phyloP scores from a whole-genome alignment of 306 rosid species.

The Gynostemma pentaphyllum region DNA sequence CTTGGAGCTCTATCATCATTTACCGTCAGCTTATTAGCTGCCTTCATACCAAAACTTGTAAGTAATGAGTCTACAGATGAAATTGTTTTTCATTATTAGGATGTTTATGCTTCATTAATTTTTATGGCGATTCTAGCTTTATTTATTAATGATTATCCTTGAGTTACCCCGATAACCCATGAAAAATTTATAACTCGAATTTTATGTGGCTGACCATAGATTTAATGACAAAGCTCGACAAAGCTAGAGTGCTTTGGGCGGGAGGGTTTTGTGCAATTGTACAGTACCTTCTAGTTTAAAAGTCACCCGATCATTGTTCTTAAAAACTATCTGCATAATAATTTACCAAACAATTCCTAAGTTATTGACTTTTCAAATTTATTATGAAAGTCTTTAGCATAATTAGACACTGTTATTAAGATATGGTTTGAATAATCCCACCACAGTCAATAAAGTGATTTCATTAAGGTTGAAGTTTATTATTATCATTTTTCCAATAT shows the following conservation, averaged over 20 bases:
- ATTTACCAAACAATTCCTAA: too few relatives aligned
- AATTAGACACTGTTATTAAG: background rate
- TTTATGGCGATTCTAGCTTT: background rate
- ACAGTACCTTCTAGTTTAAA: too few relatives aligned
- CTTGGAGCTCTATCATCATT: constrained; percentile 97
- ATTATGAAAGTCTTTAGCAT: too few relatives aligned
- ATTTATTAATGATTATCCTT: background rate
- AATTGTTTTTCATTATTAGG: background rate
- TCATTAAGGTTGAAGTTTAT: background rate
- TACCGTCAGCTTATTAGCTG: constrained; percentile 81
- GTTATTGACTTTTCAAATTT: background rate
- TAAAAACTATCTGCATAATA: too few relatives aligned
- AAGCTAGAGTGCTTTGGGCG: background rate
- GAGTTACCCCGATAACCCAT: too few relatives aligned
- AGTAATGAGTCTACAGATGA: constrained; percentile 9
- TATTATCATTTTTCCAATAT: background rate
- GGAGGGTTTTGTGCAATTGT: background rate
- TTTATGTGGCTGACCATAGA: background rate
- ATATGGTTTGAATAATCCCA: background rate
- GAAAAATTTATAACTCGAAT: background rate
- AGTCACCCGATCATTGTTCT: too few relatives aligned
- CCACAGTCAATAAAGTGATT: background rate
- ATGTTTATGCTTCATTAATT: background rate
- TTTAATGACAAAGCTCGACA: background rate
- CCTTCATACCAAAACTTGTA: constrained; percentile 78